Percentiles rank a stretch among this genome's conserved stretches.
These are phyloP conservation scores for Fomitopsis betulina DNA, from an alignment of 1,284 basidiomycete species.

Conservation along the genomic window DNA sequence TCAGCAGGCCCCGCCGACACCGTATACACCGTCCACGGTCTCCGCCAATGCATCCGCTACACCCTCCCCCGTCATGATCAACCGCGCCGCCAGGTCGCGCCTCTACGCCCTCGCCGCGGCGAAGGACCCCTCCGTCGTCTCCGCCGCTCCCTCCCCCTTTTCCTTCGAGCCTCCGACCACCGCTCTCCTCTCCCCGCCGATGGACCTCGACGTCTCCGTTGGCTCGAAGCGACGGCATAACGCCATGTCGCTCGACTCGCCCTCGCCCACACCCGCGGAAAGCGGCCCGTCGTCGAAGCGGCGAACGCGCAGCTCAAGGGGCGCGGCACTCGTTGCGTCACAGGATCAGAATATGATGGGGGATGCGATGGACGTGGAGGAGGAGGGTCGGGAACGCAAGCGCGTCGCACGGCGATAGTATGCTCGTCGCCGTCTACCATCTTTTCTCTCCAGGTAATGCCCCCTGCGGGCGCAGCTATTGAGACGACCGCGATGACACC, in stretches of 20 bases:
- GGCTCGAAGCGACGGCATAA: slow-evolving; percentile 36
- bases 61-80: slow-evolving; percentile 4
- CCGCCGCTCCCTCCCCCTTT: not conserved
- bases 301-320: slow-evolving; percentile 23
- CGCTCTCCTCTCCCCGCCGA: slow-evolving; percentile 3
- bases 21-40: slow-evolving; percentile 24
- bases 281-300: slow-evolving; percentile 15
- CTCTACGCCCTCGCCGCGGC: slow-evolving; percentile 15
- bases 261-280: slow-evolving; percentile 8
- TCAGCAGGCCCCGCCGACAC: slow-evolving; percentile 22
- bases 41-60: slow-evolving; percentile 11
- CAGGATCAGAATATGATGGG: slow-evolving; percentile 15
- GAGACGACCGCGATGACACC: not conserved
- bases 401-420: slow-evolving; percentile 30
- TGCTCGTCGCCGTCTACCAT: not conserved
- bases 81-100: slow-evolving; percentile 20
- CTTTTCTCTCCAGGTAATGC: not conserved
- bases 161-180: not conserved
- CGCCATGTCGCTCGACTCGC: slow-evolving; percentile 25
- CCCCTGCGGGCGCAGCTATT: not conserved
- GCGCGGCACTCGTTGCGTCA: slow-evolving; percentile 4
- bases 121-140: slow-evolving; percentile 14
- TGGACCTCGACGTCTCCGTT: slow-evolving; percentile 13
- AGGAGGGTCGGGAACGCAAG: slow-evolving; percentile 35
- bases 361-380: slow-evolving; percentile 35